phyloP scores from a whole-genome alignment of 352 stramenopile genomes.

The Phytophthora colocasiae region DNA sequence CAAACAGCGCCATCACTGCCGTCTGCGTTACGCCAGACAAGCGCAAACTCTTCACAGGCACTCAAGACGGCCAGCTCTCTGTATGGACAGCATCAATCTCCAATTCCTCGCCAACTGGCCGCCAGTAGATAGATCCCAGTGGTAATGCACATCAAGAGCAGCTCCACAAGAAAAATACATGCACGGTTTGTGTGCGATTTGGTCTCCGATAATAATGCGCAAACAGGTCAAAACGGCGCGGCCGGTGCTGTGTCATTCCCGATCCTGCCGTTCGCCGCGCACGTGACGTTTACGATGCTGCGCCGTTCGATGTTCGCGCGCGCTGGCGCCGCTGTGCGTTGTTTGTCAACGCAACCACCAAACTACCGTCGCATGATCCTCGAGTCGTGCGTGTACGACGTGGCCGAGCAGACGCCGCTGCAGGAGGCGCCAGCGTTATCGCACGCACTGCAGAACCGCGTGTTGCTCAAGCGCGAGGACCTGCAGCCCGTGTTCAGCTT shows the following conservation, averaged over 20 bases:
- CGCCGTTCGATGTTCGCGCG: constrained; percentile 17
- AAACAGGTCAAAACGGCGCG: constrained; percentile 18
- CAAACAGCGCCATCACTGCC: constrained; percentile 55
- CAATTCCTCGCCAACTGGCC: constrained; percentile 13
- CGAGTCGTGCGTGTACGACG: constrained; percentile 87
- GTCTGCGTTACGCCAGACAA: constrained; percentile 62
- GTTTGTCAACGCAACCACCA: constrained; percentile 21
- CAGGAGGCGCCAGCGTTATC: constrained; percentile 74
- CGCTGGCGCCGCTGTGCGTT: constrained; percentile 18
- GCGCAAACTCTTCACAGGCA: constrained; percentile 69
- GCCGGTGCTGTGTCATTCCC: too few species aligned
- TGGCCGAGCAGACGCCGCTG: constrained; percentile 85
- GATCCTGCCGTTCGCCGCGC: constrained; percentile 8
- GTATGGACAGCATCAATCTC: constrained; percentile 46
- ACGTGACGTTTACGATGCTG: constrained; percentile 17
- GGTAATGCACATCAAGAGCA: too few species aligned
- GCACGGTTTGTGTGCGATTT: constrained; percentile 3
- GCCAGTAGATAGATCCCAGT: too few species aligned
- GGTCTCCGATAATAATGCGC: constrained; percentile 19
- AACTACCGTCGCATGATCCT: constrained; percentile 91
- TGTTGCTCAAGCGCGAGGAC: constrained; percentile 97
- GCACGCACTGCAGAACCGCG: constrained; percentile 76
- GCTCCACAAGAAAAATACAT: constrained; percentile 31
- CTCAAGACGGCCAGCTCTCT: constrained; percentile 55
- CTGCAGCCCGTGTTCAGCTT: constrained; percentile 98